These are phyloP conservation scores for Citrus unshiu DNA, from an alignment of 345 rosid species.

Conservation along the genomic window DNA sequence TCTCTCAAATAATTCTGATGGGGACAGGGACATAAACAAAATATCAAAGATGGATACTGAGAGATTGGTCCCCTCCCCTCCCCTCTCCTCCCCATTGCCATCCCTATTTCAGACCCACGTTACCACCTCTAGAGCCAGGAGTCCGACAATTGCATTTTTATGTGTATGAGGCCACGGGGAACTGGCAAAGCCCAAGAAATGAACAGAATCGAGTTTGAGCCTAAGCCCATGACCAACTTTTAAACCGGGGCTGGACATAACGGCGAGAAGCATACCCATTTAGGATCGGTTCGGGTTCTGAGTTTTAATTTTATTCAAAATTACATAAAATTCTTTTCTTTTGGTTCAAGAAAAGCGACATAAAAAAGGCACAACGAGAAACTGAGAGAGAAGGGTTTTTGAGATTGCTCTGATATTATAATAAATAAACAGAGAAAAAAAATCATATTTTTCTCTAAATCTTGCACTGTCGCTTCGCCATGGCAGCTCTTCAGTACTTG, in stretches of 20 bases:
- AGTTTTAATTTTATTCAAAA: background rate
- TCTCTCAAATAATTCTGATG: too few species aligned
- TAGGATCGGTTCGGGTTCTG: background rate
- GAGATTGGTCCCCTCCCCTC: too few species aligned
- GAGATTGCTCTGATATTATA: background rate
- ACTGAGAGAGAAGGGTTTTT: background rate
- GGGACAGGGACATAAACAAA: too few species aligned
- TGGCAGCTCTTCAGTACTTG: constrained; percentile 92
- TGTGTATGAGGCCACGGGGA: too few species aligned
- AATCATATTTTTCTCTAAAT: too few species aligned
- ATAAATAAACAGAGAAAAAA: background rate
- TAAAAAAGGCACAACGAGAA: background rate
- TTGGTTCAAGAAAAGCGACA: constrained; percentile 12
- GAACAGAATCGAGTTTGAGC: background rate
- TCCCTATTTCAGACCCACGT: too few species aligned
- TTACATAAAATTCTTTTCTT: constrained; percentile 13
- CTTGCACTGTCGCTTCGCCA: constrained; percentile 17
- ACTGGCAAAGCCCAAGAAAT: too few species aligned
- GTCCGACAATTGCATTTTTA: too few species aligned
- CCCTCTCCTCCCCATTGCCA: too few species aligned
- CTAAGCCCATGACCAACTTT: background rate
- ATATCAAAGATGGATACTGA: too few species aligned
- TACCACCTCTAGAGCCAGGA: too few species aligned
- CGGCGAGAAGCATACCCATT: background rate
- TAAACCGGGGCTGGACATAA: too few species aligned